These are phyloP conservation scores for Pezicula carpinea DNA, from an alignment of 2,329 filamentous ascomycete genomes.

Conservation along the genomic window DNA sequence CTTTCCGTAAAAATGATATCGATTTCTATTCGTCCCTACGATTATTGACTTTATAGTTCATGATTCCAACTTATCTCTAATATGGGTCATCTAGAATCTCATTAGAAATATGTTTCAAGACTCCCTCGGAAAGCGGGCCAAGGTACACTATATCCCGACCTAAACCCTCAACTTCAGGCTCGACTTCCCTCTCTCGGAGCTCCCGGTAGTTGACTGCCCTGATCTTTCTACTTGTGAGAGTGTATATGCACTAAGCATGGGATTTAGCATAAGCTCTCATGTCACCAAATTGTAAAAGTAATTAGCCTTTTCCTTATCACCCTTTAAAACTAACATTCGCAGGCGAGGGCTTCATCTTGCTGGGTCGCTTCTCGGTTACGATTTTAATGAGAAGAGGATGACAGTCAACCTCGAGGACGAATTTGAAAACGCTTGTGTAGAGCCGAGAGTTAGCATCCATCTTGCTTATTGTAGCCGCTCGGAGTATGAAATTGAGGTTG, in stretches of 20 bases:
- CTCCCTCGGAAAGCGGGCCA: conserved; percentile 7
- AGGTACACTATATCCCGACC: conserved; percentile 7
- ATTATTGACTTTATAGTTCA: conserved; percentile 1
- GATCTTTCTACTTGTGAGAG: conserved; percentile 7
- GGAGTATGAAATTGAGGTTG: too few species aligned
- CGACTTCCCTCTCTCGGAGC: conserved; percentile 4
- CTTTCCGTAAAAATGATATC: too few species aligned
- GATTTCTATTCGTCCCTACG: not conserved
- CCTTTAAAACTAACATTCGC: too few species aligned
- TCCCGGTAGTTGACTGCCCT: conserved; percentile 5
- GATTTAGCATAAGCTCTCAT: conserved; percentile 3
- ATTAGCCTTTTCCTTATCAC: not conserved
- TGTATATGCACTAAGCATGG: conserved; percentile 6
- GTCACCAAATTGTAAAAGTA: too few species aligned
- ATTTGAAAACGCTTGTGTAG: too few species aligned
- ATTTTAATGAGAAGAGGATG: too few species aligned
- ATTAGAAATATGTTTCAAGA: conserved; percentile 6
- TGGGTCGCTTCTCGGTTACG: too few species aligned
- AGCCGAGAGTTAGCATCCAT: too few species aligned
- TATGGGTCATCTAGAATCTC: conserved; percentile 7
- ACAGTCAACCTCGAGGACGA: too few species aligned
- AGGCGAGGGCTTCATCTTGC: too few species aligned
- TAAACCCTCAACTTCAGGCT: conserved; percentile 7
- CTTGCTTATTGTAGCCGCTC: too few species aligned
- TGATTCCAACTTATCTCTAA: conserved; percentile 4